Conservation (phyloP, 2,329 filamentous ascomycete species). For the Colletotrichum sp. region DNA sequence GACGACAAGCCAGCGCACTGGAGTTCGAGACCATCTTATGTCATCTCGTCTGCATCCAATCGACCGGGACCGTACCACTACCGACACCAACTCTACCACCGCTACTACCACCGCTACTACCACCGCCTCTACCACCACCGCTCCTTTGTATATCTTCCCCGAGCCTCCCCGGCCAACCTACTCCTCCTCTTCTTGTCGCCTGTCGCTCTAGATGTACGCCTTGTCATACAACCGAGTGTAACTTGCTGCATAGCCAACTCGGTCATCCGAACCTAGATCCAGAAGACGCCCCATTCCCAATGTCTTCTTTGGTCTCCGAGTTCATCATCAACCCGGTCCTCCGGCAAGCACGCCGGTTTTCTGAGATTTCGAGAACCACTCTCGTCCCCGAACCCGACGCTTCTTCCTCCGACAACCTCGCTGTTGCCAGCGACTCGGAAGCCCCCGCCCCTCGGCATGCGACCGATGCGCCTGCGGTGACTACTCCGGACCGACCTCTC, state of each 20-base stretch:
- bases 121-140: background rate
- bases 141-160: conserved; percentile 7
- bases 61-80: conserved; percentile 16
- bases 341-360: conserved; percentile 69
- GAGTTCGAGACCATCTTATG: conserved; percentile 19
- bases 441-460: conserved; percentile 22
- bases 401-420: conserved; percentile 22
- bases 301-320: conserved; percentile 68
- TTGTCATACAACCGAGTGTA: background rate
- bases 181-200: background rate
- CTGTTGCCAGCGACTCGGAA: conserved; percentile 30
- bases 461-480: conserved; percentile 25
- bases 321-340: conserved; percentile 70
- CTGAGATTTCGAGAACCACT: conserved; percentile 49
- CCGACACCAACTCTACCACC: background rate
- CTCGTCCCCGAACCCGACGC: conserved; percentile 38
- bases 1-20: conserved; percentile 3
- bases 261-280: background rate
- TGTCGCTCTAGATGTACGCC: conserved; percentile 11
- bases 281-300: conserved; percentile 32
- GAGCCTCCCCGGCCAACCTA: background rate
- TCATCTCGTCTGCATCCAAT: conserved; percentile 21
- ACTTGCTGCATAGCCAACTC: conserved; percentile 4
- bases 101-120: background rate
- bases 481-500: conserved; percentile 30